Percentiles rank a stretch among this genome's conserved stretches.
phyloP scores from a whole-genome alignment of 2,329 filamentous ascomycete species.

The Alternaria gaisen region DNA sequence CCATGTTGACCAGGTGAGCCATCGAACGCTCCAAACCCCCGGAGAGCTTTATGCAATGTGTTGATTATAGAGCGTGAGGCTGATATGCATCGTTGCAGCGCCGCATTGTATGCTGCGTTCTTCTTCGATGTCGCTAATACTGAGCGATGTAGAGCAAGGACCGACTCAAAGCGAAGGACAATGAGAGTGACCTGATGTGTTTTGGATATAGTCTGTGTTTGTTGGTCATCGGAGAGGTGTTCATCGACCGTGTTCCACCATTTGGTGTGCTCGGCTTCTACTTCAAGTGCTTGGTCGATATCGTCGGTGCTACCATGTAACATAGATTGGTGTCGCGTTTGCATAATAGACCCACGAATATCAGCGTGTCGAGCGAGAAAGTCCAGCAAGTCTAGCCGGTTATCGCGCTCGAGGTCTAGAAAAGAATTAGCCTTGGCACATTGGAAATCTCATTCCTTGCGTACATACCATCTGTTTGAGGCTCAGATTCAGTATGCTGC shows the following conservation, averaged over 20 bases:
- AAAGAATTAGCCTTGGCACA: too few relatives aligned
- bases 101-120: too few relatives aligned
- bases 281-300: slow-evolving; percentile 20
- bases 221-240: slow-evolving; percentile 28
- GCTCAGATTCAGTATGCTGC: too few relatives aligned
- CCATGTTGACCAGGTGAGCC: too few relatives aligned
- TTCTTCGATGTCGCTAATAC: too few relatives aligned
- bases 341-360: slow-evolving; percentile 37
- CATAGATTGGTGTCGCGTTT: slow-evolving; percentile 24
- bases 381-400: slow-evolving; percentile 32
- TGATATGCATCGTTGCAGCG: too few relatives aligned
- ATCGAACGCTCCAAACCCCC: too few relatives aligned
- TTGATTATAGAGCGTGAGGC: too few relatives aligned
- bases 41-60: too few relatives aligned
- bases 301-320: slow-evolving; percentile 17
- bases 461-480: too few relatives aligned
- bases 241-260: slow-evolving; percentile 42
- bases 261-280: slow-evolving; percentile 35
- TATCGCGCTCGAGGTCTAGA: slow-evolving; percentile 25
- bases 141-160: slow-evolving; percentile 18
- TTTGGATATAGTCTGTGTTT: slow-evolving; percentile 26
- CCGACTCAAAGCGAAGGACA: slow-evolving; percentile 34
- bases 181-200: slow-evolving; percentile 34
- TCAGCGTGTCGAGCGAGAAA: slow-evolving; percentile 33
- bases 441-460: too few relatives aligned